Base-by-base conservation (phyloP, 1,284 basidiomycete species). In the Cutaneotrichosporon daszewskae region DNA sequence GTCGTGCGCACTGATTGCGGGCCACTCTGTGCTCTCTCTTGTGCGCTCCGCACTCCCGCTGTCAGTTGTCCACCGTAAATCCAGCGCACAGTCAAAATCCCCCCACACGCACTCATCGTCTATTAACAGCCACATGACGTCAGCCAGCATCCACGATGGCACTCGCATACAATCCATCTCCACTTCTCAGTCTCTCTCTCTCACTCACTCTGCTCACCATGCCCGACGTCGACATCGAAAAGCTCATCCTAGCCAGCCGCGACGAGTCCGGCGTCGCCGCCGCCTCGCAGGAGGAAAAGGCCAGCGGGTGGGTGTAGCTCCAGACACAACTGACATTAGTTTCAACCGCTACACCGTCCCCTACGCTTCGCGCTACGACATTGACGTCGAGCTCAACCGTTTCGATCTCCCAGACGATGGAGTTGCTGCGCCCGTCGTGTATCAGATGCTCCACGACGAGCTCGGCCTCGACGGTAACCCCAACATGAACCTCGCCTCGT, bases 371-470 rank as follows among this genome's bases (percentile, higher is more conserved):
- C 54, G 66, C 31, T 70, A 67, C 53, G 67, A 64, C 41, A 49
- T 62, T 17, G 54, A 65, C 26, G 37, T 54, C 28, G 58, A 63
- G 38, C 32, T 70, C 12, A 72, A 74, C 32, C 69, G 72, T 45
- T 71, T 67, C 64, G 38, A 56, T 34, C 49, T 77, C 6, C 75
- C 75, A 4, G 36, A 63, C 17, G 48, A 62, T 12, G 72, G 74
- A 19, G 60, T 70, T 24, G 59, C 67, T 39, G 66, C 63, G 24
- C 60, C 69, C 16, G 70, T 66, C 5, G 79, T 83, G 0, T 88
- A 89, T 62, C 84, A 87, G 66, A 72, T 94, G 46, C 81, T 95
- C 46, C 86, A 85, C 60, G 85, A 90, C 57, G 87, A 92, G 66
- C 76, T 92, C 37, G 68, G 75, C 44, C 78, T 91, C 25, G 89